phyloP scores from a whole-genome alignment of 139 green algal species.

The Chlorokybus atmophyticus region DNA sequence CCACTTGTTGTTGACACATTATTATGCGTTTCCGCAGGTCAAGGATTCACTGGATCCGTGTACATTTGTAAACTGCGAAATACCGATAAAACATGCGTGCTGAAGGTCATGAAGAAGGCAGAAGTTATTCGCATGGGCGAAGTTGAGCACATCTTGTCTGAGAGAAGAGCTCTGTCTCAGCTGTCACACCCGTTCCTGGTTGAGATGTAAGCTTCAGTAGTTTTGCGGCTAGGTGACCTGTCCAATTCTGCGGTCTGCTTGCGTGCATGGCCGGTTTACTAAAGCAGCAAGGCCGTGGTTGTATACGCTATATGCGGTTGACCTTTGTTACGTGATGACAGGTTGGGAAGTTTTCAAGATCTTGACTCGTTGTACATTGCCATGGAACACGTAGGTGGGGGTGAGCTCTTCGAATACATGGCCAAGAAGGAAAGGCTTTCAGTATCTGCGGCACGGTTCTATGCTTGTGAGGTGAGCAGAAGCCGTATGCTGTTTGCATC shows the following conservation, averaged over 20 bases:
- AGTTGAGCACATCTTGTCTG: slow-evolving; percentile 53
- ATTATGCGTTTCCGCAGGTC: too few relatives aligned
- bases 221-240: too few relatives aligned
- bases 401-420: slow-evolving; percentile 64
- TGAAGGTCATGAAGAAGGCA: slow-evolving; percentile 49
- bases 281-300: too few relatives aligned
- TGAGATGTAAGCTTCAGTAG: slow-evolving; percentile 32
- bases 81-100: slow-evolving; percentile 7
- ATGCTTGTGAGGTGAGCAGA: slow-evolving; percentile 10
- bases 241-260: too few relatives aligned
- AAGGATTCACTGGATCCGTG: slow-evolving; percentile 34
- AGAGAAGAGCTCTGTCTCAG: slow-evolving; percentile 42
- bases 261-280: too few relatives aligned
- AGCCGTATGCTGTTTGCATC: too few relatives aligned
- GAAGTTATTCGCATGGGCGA: slow-evolving; percentile 42
- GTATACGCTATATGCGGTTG: too few relatives aligned
- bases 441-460: slow-evolving; percentile 14
- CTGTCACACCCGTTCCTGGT: slow-evolving; percentile 53
- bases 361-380: neutral
- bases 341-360: neutral
- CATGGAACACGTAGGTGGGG: slow-evolving; percentile 56
- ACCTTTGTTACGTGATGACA: too few relatives aligned
- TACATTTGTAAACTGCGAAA: slow-evolving; percentile 8
- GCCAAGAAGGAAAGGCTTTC: slow-evolving; percentile 9
- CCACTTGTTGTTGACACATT: too few relatives aligned